Base-by-base conservation (phyloP, 2,329 filamentous ascomycete species). In the Penicillium rolfsii region DNA sequence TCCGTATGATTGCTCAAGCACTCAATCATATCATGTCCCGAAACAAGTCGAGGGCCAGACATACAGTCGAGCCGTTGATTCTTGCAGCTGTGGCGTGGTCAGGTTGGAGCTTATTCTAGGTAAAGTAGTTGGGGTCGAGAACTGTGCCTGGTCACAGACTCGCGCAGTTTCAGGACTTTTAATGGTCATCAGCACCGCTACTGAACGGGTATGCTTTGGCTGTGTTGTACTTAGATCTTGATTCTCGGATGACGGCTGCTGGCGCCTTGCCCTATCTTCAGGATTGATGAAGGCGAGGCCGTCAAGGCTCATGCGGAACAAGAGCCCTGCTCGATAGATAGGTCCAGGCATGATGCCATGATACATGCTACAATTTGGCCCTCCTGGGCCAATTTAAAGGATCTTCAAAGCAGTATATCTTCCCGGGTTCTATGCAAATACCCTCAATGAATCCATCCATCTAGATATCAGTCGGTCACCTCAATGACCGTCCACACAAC, bases 401-500 rank as follows among this genome's bases (percentile, higher is more conserved):
- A 30, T 30, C 28, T 30, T 5, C 28, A 30, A 30, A 30, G 5
- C 28, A 30, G 5, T 35, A 5, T 12, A 12, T 35, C 33, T 11
- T 35, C 2, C 22, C 26, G 30, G 22, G 43, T 19, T n/a, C 36
- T 45, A 45, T 6, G 8, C 24, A 46, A 12, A 46, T 24, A 14
- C 24, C 48, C 4, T 22, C 24, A 4, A 24, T 16, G 5, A 53
- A 28, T 40, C 4, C 11, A 38, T 40, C 11, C 16, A 36, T 26
- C 45, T 30, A 22, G 19, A 22, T 22, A 38, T 36, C 53, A 66
- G 49, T 64, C 57, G 52, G 45, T 64, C 57, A 54, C 43, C 64
- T 79, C 74, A 57, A 79, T 61, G 28, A 77, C 74, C 26, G 71
- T 66, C 78, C 78, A 81, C 4, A 71, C 68, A 55, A 74, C 70